These are phyloP conservation scores for Talaromyces adpressus DNA, from an alignment of 495 filamentous ascomycete genomes.

Conservation along the genomic window DNA sequence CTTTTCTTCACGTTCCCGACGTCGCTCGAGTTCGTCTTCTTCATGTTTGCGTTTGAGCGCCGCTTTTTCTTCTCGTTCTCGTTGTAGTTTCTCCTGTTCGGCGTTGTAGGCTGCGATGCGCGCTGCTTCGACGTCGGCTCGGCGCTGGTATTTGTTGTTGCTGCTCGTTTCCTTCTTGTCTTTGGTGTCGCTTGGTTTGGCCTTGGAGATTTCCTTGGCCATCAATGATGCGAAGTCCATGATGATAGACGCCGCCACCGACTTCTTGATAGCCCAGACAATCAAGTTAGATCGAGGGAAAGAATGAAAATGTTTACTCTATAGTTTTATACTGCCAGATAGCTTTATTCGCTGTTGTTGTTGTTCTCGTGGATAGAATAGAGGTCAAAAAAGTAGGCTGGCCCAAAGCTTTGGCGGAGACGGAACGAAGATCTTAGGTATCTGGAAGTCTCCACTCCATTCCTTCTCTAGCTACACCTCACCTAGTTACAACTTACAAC, in stretches of 20 bases:
- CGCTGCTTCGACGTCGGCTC: conserved; percentile 77
- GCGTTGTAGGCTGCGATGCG: conserved; percentile 74
- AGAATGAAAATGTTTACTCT: not conserved
- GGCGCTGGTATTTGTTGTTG: conserved; percentile 75
- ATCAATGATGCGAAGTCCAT: conserved; percentile 97
- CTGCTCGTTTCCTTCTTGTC: conserved; percentile 25
- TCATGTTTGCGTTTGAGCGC: conserved; percentile 82
- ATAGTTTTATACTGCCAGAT: not conserved
- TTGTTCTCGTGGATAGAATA: not conserved
- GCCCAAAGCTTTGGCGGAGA: not conserved
- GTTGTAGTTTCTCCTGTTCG: conserved; percentile 64
- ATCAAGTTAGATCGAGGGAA: too few species aligned
- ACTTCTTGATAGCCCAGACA: too few species aligned
- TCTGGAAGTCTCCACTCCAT: not conserved
- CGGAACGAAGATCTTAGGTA: conserved; percentile 8
- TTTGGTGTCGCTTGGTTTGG: conserved; percentile 35
- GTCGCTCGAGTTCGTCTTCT: conserved; percentile 69
- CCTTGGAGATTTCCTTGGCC: conserved; percentile 80
- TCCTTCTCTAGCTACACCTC: conserved; percentile 3
- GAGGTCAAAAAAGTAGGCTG: not conserved
- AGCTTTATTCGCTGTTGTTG: not conserved
- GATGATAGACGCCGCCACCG: not conserved
- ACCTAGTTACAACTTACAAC: not conserved
- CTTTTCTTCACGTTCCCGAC: conserved; percentile 69
- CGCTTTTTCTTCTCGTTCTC: conserved; percentile 57